phyloP scores from a whole-genome alignment of 2,329 filamentous ascomycete species.

The Peltaster fructicola region DNA sequence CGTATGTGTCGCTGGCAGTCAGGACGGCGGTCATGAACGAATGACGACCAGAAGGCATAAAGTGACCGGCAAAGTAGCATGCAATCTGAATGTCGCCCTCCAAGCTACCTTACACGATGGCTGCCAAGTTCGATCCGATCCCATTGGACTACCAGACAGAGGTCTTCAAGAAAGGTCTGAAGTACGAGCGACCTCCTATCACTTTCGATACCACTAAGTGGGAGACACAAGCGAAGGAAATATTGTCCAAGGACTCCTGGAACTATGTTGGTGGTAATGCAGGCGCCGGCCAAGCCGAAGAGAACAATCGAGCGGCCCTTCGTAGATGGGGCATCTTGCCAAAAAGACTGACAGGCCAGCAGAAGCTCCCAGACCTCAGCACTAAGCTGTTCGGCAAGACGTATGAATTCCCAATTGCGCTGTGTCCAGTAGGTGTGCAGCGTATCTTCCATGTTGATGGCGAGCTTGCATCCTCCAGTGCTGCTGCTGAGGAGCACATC shows the following conservation, averaged over 20 bases:
- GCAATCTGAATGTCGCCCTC: no score
- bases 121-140: no score
- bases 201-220: slow-evolving; percentile 18
- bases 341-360: slow-evolving; percentile 5
- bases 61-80: no score
- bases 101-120: no score
- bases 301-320: slow-evolving; percentile 10
- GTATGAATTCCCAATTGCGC: slow-evolving; percentile 31
- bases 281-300: slow-evolving; percentile 16
- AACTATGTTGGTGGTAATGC: slow-evolving; percentile 21
- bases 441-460: slow-evolving; percentile 4
- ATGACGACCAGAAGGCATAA: no score
- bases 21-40: no score
- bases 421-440: slow-evolving; percentile 25
- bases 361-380: slow-evolving; percentile 6
- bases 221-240: slow-evolving; percentile 12
- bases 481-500: slow-evolving; percentile 26
- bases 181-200: slow-evolving; percentile 17
- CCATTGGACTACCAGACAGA: slow-evolving; percentile 15
- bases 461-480: slow-evolving; percentile 2
- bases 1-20: no score
- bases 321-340: slow-evolving; percentile 8
- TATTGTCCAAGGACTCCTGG: slow-evolving; percentile 15
- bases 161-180: slow-evolving; percentile 17
- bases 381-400: slow-evolving; percentile 9